Percentiles rank a stretch among this genome's conserved stretches.
phyloP scores from a whole-genome alignment of 257 asterid genomes.

The Prunella vulgaris region DNA sequence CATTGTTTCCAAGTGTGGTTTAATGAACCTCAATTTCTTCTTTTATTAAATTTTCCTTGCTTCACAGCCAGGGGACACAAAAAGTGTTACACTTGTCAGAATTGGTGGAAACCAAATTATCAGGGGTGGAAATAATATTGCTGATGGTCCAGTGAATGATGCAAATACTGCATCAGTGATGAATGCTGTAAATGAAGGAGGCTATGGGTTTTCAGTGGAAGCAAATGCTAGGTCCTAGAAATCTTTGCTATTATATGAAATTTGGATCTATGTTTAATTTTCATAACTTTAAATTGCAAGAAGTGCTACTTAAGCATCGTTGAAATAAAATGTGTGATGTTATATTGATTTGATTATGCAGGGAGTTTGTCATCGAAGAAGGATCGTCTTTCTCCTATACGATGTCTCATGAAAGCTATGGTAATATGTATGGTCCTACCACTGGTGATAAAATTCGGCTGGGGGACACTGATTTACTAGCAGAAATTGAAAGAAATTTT shows the following conservation, averaged over 20 bases:
- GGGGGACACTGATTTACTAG: conserved; percentile 85
- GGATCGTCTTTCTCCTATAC: conserved; percentile 51
- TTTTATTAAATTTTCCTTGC: conserved; percentile 12
- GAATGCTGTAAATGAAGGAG: conserved; percentile 45
- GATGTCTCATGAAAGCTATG: conserved; percentile 71
- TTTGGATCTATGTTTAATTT: background rate
- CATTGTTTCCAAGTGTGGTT: background rate
- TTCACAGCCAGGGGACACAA: conserved; percentile 95
- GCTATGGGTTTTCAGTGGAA: conserved; percentile 52
- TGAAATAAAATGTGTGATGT: conserved; percentile 13
- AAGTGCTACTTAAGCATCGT: conserved; percentile 2
- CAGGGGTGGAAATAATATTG: conserved; percentile 81
- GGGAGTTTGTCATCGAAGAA: conserved; percentile 57
- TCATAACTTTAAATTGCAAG: conserved; percentile 6
- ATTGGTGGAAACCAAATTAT: conserved; percentile 74
- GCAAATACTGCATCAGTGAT: conserved; percentile 42
- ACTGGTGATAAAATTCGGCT: conserved; percentile 84
- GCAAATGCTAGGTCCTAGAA: conserved; percentile 47
- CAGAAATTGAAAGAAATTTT: conserved; percentile 79
- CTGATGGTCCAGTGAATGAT: conserved; percentile 56
- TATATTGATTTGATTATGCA: conserved; percentile 36
- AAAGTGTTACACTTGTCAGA: conserved; percentile 75
- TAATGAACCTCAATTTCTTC: conserved; percentile 15
- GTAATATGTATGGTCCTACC: conserved; percentile 90
- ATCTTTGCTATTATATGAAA: conserved; percentile 14